Evolutionary conservation across 306 rosid species (phyloP), one percentile per base, ranked within the genome.

Genomic region (Corylus avellana): DNA sequence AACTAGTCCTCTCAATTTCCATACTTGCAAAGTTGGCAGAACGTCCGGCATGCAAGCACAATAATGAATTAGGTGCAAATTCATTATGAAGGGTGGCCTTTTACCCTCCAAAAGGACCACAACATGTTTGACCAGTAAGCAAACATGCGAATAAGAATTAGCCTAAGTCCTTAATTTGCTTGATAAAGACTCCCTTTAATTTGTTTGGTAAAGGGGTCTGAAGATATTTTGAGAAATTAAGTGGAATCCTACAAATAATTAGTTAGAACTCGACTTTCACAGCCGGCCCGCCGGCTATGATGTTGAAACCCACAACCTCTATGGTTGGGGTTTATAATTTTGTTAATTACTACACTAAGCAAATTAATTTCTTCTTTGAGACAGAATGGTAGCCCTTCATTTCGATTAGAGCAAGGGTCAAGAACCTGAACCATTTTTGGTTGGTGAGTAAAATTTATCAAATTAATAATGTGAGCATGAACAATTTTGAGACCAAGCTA

Each of bases 51-150:
- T 22, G 48, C 7, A 53, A 77, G 37, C 29, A 47, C 35, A 68
- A 68, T 25, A 4, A 14, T 25, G 68, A 68, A 54, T 77, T 54
- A 18, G 80, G 75, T 54, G 56, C 46, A 68, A 50, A 39, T 55
- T 68, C 80, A 77, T 77, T 77, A 39, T 67, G 5, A 64, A 8
- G 2, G 22, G 8, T 77, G 75, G 57, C 42, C 29, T 77, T 67
- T 77, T 72, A 67, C 66, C 75, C 53, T 67, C 64, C 80, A 67
- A 50, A 35, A 61, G 46, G 20, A 8, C 14, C 48, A 62, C 18
- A 25, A 25, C 13, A 37, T 35, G 64, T 75, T 62, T 75, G 72
- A 62, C 79, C 71, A 11, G 8, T 75, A 20, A 57, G 27, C 44
- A 3, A 42, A 10, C 27, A 37, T 56, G 29, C n/a, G 0, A 8